Evolutionary conservation across 352 stramenopile species (phyloP), one percentile per base, ranked within the genome.

Genomic region (Phytophthora melonis): DNA sequence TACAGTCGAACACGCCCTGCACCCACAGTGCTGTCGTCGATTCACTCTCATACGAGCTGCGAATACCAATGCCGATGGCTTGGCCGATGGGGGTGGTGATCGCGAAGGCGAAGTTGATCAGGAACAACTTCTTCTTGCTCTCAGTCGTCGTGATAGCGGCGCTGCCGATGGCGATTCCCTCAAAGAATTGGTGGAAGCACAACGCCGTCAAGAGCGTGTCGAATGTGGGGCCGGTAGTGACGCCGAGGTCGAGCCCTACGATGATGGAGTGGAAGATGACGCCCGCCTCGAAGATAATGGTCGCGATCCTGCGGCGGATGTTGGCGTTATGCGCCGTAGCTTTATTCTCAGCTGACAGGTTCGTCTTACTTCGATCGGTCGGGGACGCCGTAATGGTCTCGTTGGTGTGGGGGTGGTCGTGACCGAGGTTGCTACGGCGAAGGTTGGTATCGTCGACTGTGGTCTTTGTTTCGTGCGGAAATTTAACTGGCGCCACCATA

Each of bases 131-230:
- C 2, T 27, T 74, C 10, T 72, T 53, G 13, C 50, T 79, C 41
- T 74, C 30, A 50, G 86, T 71, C 1, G 82, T 76, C 5, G 57
- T 58, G 8, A 90, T 41, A 11, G 84, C 77, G n/a, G 70, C 81
- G 30, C 73, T 80, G 21, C 86, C 77, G 23, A 93, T 70, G 3
- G 84, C 82, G 55, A 93, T 70, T 43, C 84, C 88, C 56, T 93
- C 84, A 61, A 93, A 93, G 57, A 95, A 92, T 70, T 93, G 86
- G 63, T 92, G 85, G 65, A 95, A 91, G 52, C 82, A 82, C 18
- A 93, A 73, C 5, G 86, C 88, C 3, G 63, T 79, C 7, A 95
- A 60, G 16, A 93, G 80, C n/a, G 85, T 87, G 47, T 81, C 79
- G 70, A 92, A 92, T 16, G 82, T 69, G 1, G 74, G 41, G 6